phyloP scores from a whole-genome alignment of 2,329 filamentous ascomycete species.

The Fusarium bulbicola region DNA sequence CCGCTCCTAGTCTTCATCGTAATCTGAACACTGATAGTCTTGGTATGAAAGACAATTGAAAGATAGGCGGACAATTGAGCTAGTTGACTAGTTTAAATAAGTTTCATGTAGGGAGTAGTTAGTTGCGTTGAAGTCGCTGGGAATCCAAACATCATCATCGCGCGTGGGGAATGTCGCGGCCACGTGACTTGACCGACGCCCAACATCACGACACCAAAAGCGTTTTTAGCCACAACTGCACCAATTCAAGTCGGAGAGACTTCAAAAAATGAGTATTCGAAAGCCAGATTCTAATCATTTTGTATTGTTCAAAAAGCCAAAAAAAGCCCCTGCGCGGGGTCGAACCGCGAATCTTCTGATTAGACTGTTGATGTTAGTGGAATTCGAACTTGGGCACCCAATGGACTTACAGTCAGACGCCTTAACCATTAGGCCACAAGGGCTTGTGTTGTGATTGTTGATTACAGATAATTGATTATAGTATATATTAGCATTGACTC shows the following conservation, averaged over 20 bases:
- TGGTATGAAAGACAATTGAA: background rate
- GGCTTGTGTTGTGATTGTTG: too few relatives aligned
- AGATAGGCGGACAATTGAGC: background rate
- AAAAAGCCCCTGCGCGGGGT: too few relatives aligned
- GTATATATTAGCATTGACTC: too few relatives aligned
- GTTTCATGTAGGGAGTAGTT: background rate
- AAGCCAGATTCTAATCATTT: accelerated
- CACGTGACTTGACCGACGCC: background rate
- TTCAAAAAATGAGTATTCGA: accelerated
- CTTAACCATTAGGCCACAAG: background rate
- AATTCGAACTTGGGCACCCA: too few relatives aligned
- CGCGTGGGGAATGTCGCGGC: accelerated
- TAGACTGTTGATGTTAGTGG: too few relatives aligned
- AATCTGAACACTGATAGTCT: too few relatives aligned
- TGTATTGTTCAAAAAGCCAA: accelerated
- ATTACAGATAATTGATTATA: too few relatives aligned
- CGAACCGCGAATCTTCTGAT: too few relatives aligned
- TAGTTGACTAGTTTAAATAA: background rate
- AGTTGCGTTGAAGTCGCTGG: background rate
- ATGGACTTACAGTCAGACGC: background rate
- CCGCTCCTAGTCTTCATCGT: constrained; percentile 16
- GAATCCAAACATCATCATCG: background rate
- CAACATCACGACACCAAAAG: accelerated
- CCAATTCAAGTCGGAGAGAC: accelerated
- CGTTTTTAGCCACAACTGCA: accelerated